These are phyloP conservation scores for Cyclotella cryptica DNA, from an alignment of 108 stramenopile genomes.

Conservation along the genomic window DNA sequence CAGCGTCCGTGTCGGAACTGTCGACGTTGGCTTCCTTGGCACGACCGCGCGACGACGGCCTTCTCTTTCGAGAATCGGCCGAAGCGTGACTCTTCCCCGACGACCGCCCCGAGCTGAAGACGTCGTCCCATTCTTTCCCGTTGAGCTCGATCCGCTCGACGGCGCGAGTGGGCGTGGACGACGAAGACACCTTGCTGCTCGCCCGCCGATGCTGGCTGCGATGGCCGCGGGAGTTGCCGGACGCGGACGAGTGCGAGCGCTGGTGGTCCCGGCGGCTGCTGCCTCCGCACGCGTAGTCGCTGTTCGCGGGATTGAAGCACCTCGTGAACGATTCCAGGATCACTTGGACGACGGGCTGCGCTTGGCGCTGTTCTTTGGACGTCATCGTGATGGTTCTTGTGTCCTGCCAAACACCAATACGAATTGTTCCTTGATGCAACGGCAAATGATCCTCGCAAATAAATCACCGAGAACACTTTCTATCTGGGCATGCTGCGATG, in stretches of 20 bases:
- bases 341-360: conserved; percentile 31
- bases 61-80: neutral
- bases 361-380: neutral
- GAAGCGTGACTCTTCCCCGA: neutral
- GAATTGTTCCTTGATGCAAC: neutral
- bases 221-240: neutral
- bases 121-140: conserved; percentile 58
- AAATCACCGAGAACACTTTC: too few species aligned
- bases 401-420: neutral
- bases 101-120: conserved; percentile 19
- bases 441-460: neutral
- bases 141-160: conserved; percentile 51
- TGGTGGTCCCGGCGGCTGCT: neutral
- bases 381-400: neutral
- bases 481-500: too few species aligned
- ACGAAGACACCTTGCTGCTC: neutral
- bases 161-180: conserved; percentile 30
- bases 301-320: conserved; percentile 28
- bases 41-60: conserved; percentile 8
- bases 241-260: neutral
- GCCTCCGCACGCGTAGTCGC: neutral
- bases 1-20: neutral
- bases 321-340: conserved; percentile 40
- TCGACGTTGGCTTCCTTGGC: neutral
- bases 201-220: neutral